Evolutionary conservation across 1,284 basidiomycete genomes (phyloP).

Genomic region (Dichomitus squalens): DNA sequence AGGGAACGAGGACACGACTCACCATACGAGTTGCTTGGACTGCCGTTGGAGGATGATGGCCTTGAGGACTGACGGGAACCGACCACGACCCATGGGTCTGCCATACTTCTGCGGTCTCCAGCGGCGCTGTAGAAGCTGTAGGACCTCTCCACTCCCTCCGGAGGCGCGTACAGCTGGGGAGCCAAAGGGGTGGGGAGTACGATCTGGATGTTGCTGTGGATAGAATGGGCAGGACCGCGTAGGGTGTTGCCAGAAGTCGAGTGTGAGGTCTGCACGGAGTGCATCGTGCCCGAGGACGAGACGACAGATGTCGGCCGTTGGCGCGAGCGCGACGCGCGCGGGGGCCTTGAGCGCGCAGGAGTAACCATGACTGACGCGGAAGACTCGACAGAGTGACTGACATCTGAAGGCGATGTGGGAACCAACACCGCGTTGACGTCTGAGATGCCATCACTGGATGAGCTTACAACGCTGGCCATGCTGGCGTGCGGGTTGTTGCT

Average conservation of each 20-base stretch:
- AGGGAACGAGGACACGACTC: not conserved
- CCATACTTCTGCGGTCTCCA: slow-evolving; percentile 25
- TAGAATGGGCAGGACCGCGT: slow-evolving; percentile 53
- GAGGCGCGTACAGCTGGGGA: slow-evolving; percentile 33
- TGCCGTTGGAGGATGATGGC: slow-evolving; percentile 1
- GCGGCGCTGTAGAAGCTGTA: slow-evolving; percentile 13
- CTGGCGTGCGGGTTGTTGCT: slow-evolving; percentile 20
- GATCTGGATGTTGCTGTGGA: slow-evolving; percentile 58
- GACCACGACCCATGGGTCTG: slow-evolving; percentile 34
- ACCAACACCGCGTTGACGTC: slow-evolving; percentile 2
- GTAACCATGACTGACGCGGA: slow-evolving; percentile 17
- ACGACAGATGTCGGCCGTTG: slow-evolving; percentile 39
- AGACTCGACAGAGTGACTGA: slow-evolving; percentile 23
- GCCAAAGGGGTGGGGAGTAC: slow-evolving; percentile 62
- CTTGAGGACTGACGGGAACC: slow-evolving; percentile 17
- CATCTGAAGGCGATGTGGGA: slow-evolving; percentile 18
- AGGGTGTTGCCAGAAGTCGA: slow-evolving; percentile 34
- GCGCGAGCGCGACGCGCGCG: slow-evolving; percentile 20
- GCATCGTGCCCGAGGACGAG: slow-evolving; percentile 40
- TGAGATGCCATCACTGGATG: slow-evolving; percentile 14
- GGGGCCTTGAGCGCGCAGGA: slow-evolving; percentile 18
- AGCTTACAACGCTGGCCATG: slow-evolving; percentile 23
- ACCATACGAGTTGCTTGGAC: slow-evolving; percentile 16
- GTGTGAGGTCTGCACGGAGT: slow-evolving; percentile 28
- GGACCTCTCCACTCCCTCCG: slow-evolving; percentile 7